These are phyloP conservation scores for Tolypocladium cylindrosporum DNA, from an alignment of 2,329 filamentous ascomycete species.

Conservation along the genomic window DNA sequence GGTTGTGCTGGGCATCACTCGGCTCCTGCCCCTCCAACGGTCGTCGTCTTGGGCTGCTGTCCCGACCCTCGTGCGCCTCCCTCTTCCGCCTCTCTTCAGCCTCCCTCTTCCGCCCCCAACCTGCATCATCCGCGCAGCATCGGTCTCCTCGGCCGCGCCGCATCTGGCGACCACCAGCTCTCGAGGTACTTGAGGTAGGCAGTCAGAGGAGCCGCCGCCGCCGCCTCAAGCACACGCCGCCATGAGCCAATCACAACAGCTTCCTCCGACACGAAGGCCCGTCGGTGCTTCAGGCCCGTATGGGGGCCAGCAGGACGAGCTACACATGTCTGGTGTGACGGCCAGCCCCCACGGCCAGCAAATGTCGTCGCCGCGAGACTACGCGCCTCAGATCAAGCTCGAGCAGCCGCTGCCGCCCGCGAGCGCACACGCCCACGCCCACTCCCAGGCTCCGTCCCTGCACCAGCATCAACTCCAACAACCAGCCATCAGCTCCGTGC, in stretches of 20 bases:
- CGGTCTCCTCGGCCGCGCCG: neutral
- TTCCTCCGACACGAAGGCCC: constrained; percentile 19
- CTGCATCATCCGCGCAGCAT: neutral
- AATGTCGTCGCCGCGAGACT: constrained; percentile 35
- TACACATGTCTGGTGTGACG: constrained; percentile 40
- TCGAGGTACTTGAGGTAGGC: neutral
- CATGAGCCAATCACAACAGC: constrained; percentile 32
- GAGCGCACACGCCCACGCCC: constrained; percentile 14
- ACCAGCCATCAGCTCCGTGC: constrained; percentile 33
- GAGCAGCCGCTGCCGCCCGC: constrained; percentile 27
- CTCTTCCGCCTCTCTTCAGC: too few relatives aligned
- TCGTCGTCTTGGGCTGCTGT: too few relatives aligned
- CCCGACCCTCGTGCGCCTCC: too few relatives aligned
- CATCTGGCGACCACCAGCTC: neutral
- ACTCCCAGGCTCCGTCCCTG: constrained; percentile 16
- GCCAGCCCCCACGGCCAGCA: constrained; percentile 27
- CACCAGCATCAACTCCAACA: constrained; percentile 13
- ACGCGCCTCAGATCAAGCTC: constrained; percentile 41
- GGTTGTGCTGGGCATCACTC: too few relatives aligned
- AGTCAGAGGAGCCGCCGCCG: neutral
- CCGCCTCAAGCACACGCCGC: neutral
- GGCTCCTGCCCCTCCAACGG: too few relatives aligned
- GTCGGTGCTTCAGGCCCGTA: constrained; percentile 9
- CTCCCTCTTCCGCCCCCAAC: neutral
- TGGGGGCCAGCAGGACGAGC: constrained; percentile 35